phyloP scores from a whole-genome alignment of 495 filamentous ascomycete genomes.

The Aspergillus carlsbadensis region DNA sequence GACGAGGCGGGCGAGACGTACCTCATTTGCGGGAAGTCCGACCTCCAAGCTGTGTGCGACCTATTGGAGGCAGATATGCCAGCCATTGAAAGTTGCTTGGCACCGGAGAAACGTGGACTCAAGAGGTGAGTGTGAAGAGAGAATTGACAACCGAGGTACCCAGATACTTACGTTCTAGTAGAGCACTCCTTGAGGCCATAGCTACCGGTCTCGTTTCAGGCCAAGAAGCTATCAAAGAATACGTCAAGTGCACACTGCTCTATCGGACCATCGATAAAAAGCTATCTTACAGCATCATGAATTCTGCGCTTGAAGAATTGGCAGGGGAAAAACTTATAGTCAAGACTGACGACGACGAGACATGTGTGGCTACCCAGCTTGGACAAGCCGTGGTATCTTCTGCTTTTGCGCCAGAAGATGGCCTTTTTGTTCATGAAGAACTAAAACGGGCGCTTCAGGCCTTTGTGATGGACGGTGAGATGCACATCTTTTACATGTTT shows the following conservation, averaged over 20 bases:
- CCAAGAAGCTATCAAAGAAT: conserved; percentile 66
- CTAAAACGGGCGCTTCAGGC: conserved; percentile 64
- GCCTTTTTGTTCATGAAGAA: conserved; percentile 71
- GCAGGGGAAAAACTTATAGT: conserved; percentile 32
- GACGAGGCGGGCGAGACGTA: conserved; percentile 81
- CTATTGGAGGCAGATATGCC: conserved; percentile 75
- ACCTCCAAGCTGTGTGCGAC: conserved; percentile 67
- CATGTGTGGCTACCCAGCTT: conserved; percentile 61
- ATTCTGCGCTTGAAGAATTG: conserved; percentile 55
- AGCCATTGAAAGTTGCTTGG: conserved; percentile 65
- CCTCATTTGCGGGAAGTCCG: conserved; percentile 69
- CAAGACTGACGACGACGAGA: conserved; percentile 43
- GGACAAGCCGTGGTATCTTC: conserved; percentile 75
- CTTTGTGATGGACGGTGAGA: conserved; percentile 82
- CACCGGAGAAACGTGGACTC: conserved; percentile 65
- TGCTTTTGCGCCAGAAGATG: conserved; percentile 72
- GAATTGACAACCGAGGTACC: too few species aligned
- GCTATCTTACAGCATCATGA: conserved; percentile 55
- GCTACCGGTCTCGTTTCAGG: conserved; percentile 71
- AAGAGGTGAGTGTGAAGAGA: conserved; percentile 50
- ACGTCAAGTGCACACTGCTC: conserved; percentile 67
- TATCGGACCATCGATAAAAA: conserved; percentile 55
- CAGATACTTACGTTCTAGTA: conserved; percentile 22
- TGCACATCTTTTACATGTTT: conserved; percentile 82
- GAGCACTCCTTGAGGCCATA: conserved; percentile 74